A percentile compares a stretch with the other conserved stretches of the same genome.
These are phyloP conservation scores for Aspergillus versicolor DNA, from an alignment of 2,329 filamentous ascomycete genomes.

Conservation along the genomic window DNA sequence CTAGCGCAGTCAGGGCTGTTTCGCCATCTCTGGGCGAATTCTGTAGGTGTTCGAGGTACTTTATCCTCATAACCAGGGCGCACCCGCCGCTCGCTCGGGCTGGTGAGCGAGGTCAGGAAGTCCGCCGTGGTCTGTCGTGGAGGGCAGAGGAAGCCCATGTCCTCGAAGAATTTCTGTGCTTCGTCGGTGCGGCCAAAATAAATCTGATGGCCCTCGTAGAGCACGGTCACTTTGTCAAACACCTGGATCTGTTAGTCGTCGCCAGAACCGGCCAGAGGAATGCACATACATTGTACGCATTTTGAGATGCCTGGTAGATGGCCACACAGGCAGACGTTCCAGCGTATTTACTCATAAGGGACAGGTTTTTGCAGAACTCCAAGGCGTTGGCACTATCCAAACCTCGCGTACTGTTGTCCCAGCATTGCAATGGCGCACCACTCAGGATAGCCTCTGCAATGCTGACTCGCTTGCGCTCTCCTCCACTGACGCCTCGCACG, in stretches of 20 bases:
- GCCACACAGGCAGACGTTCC: constrained; percentile 54
- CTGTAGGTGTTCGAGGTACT: constrained; percentile 67
- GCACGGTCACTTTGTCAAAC: constrained; percentile 72
- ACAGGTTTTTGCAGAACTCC: constrained; percentile 55
- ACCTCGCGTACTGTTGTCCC: constrained; percentile 52
- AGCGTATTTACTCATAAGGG: constrained; percentile 49
- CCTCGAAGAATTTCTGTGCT: constrained; percentile 66
- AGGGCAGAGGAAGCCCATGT: constrained; percentile 68
- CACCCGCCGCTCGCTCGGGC: constrained; percentile 59
- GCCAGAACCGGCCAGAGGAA: background rate
- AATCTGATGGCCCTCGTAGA: constrained; percentile 75
- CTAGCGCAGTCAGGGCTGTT: constrained; percentile 49
- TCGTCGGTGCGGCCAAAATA: constrained; percentile 66
- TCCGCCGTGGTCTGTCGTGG: constrained; percentile 68
- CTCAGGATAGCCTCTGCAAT: constrained; percentile 56
- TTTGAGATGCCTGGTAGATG: constrained; percentile 55
- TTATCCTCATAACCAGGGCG: constrained; percentile 61
- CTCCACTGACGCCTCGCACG: constrained; percentile 61
- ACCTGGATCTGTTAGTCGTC: constrained; percentile 38
- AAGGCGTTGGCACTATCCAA: constrained; percentile 57
- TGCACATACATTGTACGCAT: constrained; percentile 47
- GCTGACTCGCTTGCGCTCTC: constrained; percentile 60
- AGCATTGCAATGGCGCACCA: constrained; percentile 48
- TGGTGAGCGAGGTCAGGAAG: constrained; percentile 70
- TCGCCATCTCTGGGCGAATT: constrained; percentile 62